Base-by-base conservation (phyloP, 2,329 filamentous ascomycete species). In the Cladosporium sp. region DNA sequence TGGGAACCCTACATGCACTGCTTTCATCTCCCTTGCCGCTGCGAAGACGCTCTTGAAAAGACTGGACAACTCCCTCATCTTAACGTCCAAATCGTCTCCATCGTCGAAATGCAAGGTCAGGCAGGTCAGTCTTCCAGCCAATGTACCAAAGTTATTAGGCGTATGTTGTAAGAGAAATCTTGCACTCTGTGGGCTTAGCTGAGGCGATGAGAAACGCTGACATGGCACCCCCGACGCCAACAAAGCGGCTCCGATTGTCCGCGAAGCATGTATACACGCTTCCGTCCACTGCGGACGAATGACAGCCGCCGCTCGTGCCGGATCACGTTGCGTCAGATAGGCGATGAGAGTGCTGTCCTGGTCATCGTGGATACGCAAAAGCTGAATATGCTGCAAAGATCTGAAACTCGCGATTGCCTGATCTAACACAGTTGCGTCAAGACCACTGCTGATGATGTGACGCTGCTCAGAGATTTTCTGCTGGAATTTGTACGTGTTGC, bases 71-170 rank as follows among this genome's bases (percentile, higher is more conserved):
- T 82, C 78, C 19, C 74, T 73, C 74, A 88, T 84, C 59, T 81
- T 81, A 30, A 76, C 73, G 61, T 84, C 82, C 15, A 87, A 75
- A 64, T 86, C 80, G 3, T 73, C 73, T 22, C 77, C 76, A 50
- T 85, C 82, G 62, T 84, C 83, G 64, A 87, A 87, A 64, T 86
- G 84, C 22, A 88, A 71, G 63, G 87, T 84, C 17, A 88, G 73
- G 65, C 83, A 84, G 12, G 81, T 84, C 42, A 88, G 72, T n/a
- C 82, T 78, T 60, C 77, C 76, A 5, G 82, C 84, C 38, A 86
- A 72, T 2, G 76, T 75, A 2, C 78, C 73, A 25, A 86, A 72
- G 1, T 76, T 78, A 11, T 73, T 71, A 3, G 79, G 75, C 1
- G 80, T 78, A 8, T 76, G 73, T 37, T 75, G 71, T 36, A 78